Conservation (phyloP, 345 rosid species). For the Linum lewisii region DNA sequence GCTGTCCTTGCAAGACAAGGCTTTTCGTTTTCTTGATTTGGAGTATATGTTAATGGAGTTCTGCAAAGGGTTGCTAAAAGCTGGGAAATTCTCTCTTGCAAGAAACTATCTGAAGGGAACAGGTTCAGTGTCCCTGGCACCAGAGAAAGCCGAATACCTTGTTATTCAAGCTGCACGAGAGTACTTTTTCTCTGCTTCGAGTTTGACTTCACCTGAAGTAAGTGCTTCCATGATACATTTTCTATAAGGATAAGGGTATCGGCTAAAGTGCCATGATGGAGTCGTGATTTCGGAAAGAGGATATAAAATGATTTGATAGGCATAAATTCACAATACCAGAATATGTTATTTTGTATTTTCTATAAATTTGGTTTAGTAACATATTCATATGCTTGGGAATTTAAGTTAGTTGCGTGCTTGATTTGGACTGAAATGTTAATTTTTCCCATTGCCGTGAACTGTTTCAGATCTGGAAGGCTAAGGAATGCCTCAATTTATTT, state of each 20-base stretch:
- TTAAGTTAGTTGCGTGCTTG: background rate
- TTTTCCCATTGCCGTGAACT: slow-evolving; percentile 16
- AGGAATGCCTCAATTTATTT: slow-evolving; percentile 79
- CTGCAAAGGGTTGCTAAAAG: slow-evolving; percentile 93
- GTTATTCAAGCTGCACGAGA: slow-evolving; percentile 91
- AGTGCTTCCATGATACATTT: slow-evolving; percentile 16
- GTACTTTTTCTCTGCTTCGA: slow-evolving; percentile 90
- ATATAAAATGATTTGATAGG: background rate
- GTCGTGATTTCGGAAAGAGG: too few species aligned
- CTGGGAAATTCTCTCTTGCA: slow-evolving; percentile 94
- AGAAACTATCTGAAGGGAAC: slow-evolving; percentile 91
- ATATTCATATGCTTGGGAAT: background rate
- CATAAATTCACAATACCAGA: background rate
- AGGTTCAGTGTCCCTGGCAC: slow-evolving; percentile 62
- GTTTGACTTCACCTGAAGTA: slow-evolving; percentile 83
- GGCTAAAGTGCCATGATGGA: background rate
- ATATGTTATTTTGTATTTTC: background rate
- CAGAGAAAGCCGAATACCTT: slow-evolving; percentile 85
- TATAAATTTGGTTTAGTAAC: background rate
- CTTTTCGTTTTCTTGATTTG: slow-evolving; percentile 77
- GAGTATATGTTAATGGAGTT: slow-evolving; percentile 85
- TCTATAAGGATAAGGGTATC: slow-evolving; percentile 8
- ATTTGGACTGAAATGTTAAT: background rate
- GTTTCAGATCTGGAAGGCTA: slow-evolving; percentile 91
- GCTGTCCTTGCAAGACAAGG: slow-evolving; percentile 72